Base-by-base conservation (phyloP, 2,329 filamentous ascomycete genomes). In the Phaeosphaeria sp. region DNA sequence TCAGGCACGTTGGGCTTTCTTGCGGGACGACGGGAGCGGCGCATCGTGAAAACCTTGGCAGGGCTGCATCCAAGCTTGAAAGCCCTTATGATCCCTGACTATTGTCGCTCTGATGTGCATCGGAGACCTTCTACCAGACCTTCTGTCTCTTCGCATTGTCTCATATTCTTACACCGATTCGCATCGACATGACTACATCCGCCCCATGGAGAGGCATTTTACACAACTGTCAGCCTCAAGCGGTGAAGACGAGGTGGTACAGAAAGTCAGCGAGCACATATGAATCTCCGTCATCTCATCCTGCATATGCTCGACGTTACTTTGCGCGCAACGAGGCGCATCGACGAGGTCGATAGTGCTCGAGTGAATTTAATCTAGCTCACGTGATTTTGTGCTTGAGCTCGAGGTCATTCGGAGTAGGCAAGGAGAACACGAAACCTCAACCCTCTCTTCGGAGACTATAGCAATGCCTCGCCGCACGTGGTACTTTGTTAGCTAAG, bases 21-120 rank as follows among this genome's bases (percentile, higher is more conserved):
- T 44, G 36, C 50, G 57, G 59, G 58, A 58, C 23, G 20, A 58
- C 59, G 64, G 62, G 59, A 63, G 59, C 59, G 58, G 61, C 61
- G 58, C 56, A 47, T 46, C 44, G 21, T 46, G 21, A 22, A 25
- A 20, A 49, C 46, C 60, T 62, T 59, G 62, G 62, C 64, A 69
- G 61, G 62, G 61, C 63, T 59, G 59, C 36, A 47, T 20, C 41
- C 13, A 27, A 56, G 42, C 46, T 50, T 49, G 6, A 18, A 46
- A 33, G 27, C 20, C n/a, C 27, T 17, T 43, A 41, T n/a, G 46
- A 50, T 54, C 58, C 54, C 54, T 61, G 52, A 56, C 50, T 47
- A 52, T 22, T 10, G 21, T 23, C 10, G 9, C 42, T 36, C 30
- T 36, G 30, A 6, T 36, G 30, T 36, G 11, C 30, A 36, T 36